These are phyloP conservation scores for Podosphaera fusca DNA, from an alignment of 2,329 filamentous ascomycete species.

Conservation along the genomic window DNA sequence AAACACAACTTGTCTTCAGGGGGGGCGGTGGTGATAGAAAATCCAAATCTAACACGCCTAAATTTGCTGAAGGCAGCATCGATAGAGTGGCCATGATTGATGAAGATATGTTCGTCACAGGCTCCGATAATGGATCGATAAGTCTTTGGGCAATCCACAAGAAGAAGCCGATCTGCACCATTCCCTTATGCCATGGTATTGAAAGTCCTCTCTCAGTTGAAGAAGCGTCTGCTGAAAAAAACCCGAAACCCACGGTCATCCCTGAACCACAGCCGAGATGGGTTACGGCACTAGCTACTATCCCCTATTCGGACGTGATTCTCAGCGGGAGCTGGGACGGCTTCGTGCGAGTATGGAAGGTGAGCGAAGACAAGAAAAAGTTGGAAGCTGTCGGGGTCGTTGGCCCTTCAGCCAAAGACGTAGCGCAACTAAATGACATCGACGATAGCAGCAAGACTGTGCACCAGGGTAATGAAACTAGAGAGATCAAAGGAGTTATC, in stretches of 20 bases:
- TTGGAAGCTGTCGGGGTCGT: slow-evolving; percentile 52
- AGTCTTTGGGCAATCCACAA: slow-evolving; percentile 76
- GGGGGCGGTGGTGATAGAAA: slow-evolving; percentile 47
- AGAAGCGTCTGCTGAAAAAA: slow-evolving; percentile 47
- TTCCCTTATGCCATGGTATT: slow-evolving; percentile 64
- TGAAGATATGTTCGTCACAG: slow-evolving; percentile 75
- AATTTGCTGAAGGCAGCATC: slow-evolving; percentile 51
- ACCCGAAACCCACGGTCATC: slow-evolving; percentile 35
- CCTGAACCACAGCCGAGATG: slow-evolving; percentile 51
- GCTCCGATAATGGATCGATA: slow-evolving; percentile 72
- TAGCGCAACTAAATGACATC: no score
- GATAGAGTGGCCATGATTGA: slow-evolving; percentile 81
- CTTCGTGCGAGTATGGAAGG: slow-evolving; percentile 59
- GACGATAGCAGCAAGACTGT: background rate
- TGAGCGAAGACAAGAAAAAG: slow-evolving; percentile 61
- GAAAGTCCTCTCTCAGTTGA: slow-evolving; percentile 46
- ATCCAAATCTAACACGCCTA: slow-evolving; percentile 17
- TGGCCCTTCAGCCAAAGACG: slow-evolving; percentile 12
- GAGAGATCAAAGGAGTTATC: slow-evolving; percentile 39
- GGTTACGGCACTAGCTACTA: slow-evolving; percentile 68
- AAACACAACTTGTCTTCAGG: slow-evolving; percentile 85
- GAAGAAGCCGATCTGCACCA: slow-evolving; percentile 75
- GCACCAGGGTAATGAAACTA: background rate
- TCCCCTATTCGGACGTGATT: slow-evolving; percentile 79
- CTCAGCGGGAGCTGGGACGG: slow-evolving; percentile 92